A percentile compares a stretch with the other conserved stretches of the same genome.
Evolutionary conservation across 768 basidiomycete species (phyloP).

Genomic region (Tubosaeta sp.): DNA sequence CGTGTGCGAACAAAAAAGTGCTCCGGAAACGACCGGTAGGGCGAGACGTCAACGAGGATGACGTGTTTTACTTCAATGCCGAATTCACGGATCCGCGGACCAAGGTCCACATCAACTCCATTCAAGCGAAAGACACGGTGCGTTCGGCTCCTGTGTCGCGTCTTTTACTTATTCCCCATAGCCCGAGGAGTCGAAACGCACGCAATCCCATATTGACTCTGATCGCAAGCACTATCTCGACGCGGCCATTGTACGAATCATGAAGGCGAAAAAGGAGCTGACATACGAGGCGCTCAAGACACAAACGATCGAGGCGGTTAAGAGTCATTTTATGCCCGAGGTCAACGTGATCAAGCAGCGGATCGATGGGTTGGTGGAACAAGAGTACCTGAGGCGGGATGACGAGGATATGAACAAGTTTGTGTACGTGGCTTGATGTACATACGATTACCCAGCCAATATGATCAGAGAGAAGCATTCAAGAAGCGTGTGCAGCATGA

Average conservation of each 20-base stretch:
- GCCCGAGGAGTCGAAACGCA: slow-evolving; percentile 83
- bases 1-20: slow-evolving; percentile 87
- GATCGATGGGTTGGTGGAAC: slow-evolving; percentile 77
- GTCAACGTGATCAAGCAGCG: slow-evolving; percentile 83
- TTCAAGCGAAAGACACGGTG: slow-evolving; percentile 91
- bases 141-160: slow-evolving; percentile 16
- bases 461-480: background rate
- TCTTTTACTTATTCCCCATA: slow-evolving; percentile 20
- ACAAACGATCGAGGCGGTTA: slow-evolving; percentile 82
- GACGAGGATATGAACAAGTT: slow-evolving; percentile 67
- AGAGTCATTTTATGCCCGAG: slow-evolving; percentile 81
- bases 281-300: slow-evolving; percentile 74
- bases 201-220: slow-evolving; percentile 78
- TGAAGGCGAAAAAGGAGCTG: slow-evolving; percentile 91
- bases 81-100: slow-evolving; percentile 75
- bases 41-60: slow-evolving; percentile 69
- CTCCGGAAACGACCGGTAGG: slow-evolving; percentile 76
- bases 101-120: slow-evolving; percentile 91
- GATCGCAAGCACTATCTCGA: slow-evolving; percentile 86
- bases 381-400: slow-evolving; percentile 80
- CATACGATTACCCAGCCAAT: background rate
- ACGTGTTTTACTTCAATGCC: slow-evolving; percentile 78
- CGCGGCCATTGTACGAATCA: slow-evolving; percentile 93
- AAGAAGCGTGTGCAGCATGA: background rate
- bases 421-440: slow-evolving; percentile 67